Evolutionary conservation across 371 early-diverging fungal species (phyloP), one percentile per base, ranked within the genome.

Genomic region (Gilbertella persicaria): DNA sequence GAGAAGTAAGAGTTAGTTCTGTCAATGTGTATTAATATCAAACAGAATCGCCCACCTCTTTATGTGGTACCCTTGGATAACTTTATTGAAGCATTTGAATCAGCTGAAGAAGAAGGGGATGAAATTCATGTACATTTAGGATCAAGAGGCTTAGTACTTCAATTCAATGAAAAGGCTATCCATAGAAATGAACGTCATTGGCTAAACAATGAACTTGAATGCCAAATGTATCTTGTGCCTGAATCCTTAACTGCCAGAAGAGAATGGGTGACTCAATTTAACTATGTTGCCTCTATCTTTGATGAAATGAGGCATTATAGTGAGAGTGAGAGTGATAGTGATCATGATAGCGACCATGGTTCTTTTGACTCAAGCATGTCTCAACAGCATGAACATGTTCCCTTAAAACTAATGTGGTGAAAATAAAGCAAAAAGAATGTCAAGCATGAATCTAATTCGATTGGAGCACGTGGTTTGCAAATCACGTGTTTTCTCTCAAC

Each of bases 171-270:
- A 23, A 50, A 39, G 16, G 58, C 59, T 0, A 17, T 65, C 23
- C 36, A 48, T 26, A 50, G 45, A 38, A 26, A 42, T 36, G 55
- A 56, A 26, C 10, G 57, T 25, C 13, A 38, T 10, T 49, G 53
- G 45, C 13, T 58, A 13, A 17, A 23, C 4, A 50, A 56, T 12
- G 41, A 53, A n/a, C 38, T 50, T 12, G 69, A 61, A 17, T 61
- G 53, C 38, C 58, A 65, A 16, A 62, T 64, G 65, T 64, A 64
- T 33, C 45, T 69, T 17, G 38, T 69, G 26, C 59, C 69, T 19
- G 69, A 69, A 29, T 49, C 53, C 1, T 26, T 58, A 6, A 53
- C 40, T 10, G 58, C 59, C 19, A 51, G 59, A 35, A 50, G 58
- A 23, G 56, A 64, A 40, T 69, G 69, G 69, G 51, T 61, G 28